A percentile compares a stretch with the other conserved stretches of the same genome.
These are phyloP conservation scores for Trichoderma virens DNA, from an alignment of 495 filamentous ascomycete genomes.

Conservation along the genomic window DNA sequence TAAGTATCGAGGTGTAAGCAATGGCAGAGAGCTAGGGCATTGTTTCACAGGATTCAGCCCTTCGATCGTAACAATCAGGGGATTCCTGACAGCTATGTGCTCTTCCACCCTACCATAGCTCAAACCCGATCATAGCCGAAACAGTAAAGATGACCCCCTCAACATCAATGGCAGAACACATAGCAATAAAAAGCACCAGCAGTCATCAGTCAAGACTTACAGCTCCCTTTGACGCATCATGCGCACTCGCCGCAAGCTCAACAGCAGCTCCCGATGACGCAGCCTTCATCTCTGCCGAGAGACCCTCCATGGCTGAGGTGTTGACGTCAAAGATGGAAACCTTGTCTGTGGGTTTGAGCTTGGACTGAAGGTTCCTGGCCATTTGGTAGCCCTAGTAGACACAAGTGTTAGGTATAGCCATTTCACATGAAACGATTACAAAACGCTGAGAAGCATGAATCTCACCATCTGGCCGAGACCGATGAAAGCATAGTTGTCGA, in stretches of 20 bases:
- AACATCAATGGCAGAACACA: too few species aligned
- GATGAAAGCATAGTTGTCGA: slow-evolving; percentile 74
- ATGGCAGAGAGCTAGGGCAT: too few species aligned
- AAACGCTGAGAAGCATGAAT: slow-evolving; percentile 10
- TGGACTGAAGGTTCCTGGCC: slow-evolving; percentile 78
- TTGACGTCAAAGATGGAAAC: slow-evolving; percentile 73
- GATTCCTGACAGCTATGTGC: too few species aligned
- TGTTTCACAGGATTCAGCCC: too few species aligned
- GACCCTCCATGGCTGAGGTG: slow-evolving; percentile 45
- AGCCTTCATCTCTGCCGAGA: slow-evolving; percentile 52
- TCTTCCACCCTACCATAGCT: too few species aligned
- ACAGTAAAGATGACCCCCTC: too few species aligned
- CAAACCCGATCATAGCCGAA: too few species aligned
- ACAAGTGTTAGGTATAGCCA: background rate
- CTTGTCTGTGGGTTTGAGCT: slow-evolving; percentile 61
- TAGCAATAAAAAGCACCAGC: background rate
- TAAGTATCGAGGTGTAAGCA: too few species aligned
- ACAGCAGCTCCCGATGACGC: slow-evolving; percentile 43
- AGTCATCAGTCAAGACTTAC: slow-evolving; percentile 57
- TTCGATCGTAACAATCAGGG: too few species aligned
- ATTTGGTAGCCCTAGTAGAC: slow-evolving; percentile 61
- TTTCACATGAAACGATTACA: too few species aligned
- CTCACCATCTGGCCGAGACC: slow-evolving; percentile 83
- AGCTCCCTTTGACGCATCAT: slow-evolving; percentile 61
- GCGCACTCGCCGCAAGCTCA: slow-evolving; percentile 47